Evolutionary conservation across 176 grass and related monocot genomes (phyloP).

Genomic region (Eleusine indica): DNA sequence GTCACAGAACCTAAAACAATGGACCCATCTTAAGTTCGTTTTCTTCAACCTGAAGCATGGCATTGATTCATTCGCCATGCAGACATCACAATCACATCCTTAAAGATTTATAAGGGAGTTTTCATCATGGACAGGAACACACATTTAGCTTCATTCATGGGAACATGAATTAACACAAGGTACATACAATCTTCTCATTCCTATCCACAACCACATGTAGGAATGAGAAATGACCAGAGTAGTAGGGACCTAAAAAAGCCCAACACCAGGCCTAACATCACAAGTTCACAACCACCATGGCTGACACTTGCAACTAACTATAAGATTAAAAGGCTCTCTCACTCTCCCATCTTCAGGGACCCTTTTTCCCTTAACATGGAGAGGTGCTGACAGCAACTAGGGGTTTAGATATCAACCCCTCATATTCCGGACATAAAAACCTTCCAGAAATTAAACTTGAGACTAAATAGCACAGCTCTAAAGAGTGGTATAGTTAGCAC

Average conservation of each 20-base stretch:
- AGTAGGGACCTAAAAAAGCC: constrained; percentile 31
- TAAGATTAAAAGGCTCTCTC: constrained; percentile 38
- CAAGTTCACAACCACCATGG: constrained; percentile 49
- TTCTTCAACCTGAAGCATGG: constrained; percentile 39
- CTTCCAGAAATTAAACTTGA: constrained; percentile 36
- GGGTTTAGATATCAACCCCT: constrained; percentile 31
- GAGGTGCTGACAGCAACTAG: constrained; percentile 32
- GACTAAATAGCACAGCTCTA: background rate
- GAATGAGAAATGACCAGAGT: constrained; percentile 35
- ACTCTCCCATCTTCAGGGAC: constrained; percentile 43
- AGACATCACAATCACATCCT: constrained; percentile 8
- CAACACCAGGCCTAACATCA: constrained; percentile 28
- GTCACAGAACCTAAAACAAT: background rate
- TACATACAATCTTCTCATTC: constrained; percentile 38
- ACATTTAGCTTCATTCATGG: constrained; percentile 31
- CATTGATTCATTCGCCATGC: constrained; percentile 1
- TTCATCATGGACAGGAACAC: constrained; percentile 25
- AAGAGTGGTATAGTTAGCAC: background rate
- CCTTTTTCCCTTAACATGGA: constrained; percentile 47
- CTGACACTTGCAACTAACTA: constrained; percentile 46
- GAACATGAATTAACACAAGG: constrained; percentile 28
- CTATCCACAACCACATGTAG: constrained; percentile 34
- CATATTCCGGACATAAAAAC: constrained; percentile 42
- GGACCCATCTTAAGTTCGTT: constrained; percentile 18
- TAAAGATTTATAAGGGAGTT: background rate